Base-by-base conservation (phyloP, 257 asterid genomes). In the Gentiana dahurica region DNA sequence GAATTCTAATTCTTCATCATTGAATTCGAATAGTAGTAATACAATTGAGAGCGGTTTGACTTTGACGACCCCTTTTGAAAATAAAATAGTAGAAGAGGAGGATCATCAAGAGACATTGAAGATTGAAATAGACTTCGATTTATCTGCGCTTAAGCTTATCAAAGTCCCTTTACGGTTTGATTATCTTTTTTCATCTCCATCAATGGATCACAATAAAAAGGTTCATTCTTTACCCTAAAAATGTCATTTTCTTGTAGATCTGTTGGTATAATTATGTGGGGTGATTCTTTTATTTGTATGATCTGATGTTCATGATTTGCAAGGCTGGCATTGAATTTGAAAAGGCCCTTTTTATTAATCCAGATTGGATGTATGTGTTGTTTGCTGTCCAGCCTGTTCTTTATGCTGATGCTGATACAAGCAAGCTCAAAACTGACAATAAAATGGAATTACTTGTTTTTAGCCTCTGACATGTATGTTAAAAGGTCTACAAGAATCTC, bases 141-240 rank as follows among this genome's bases (percentile, higher is more conserved):
- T 78, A 44, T 83, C 94, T 13, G 90, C 85, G 52, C 87, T 91
- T 62, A 65, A 73, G 60, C 36, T 46, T 15, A 77, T 87, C 45
- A 75, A 74, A 64, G 94, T 87, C 39, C 95, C 98, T 43, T 76
- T 73, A 36, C 77, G 96, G 55, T 49, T 79, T 62, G 32, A 70
- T 72, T 84, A 71, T 66, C 77, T 79, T 11, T 8, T 67, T 65
- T 59, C 81, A 36, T 39, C 84, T 13, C 57, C 53, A 12, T 53
- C 60, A 15, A 91, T 91, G 96, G 96, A 87, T 77, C 81, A 78
- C 53, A 84, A 74, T 47, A 82, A 74, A 75, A 91, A 83, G 96
- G 95, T 84, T 52, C 43, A 5, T 41, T 41, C 2, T 41, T 39
- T 7, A 3, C 44, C 8, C 35, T 1, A 36, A 37, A 57, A 35